Evolutionary conservation across 2,329 filamentous ascomycete genomes (phyloP), one percentile per base, ranked within the genome.

Genomic region (Colletotrichum sp.): DNA sequence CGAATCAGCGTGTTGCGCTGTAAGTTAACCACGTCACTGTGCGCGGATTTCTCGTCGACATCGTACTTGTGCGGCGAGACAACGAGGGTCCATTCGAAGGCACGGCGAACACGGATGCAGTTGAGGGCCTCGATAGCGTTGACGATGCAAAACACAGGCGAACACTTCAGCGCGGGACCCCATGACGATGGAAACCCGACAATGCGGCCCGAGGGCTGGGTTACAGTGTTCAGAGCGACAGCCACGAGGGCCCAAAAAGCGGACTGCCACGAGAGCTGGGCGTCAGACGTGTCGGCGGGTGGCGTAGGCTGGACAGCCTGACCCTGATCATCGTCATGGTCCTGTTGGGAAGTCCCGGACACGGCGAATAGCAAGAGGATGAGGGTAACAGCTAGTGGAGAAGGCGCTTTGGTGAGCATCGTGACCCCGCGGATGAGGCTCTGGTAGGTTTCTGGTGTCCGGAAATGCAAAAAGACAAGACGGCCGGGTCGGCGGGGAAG

Each of bases 361-460:
- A 26, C 18, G 28, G 12, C 30, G 21, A 57, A 66, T 24, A 57
- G 21, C 18, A 69, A 13, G 34, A 72, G 32, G 21, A 71, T 15
- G 6, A 44, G 21, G 24, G 21, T 4, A 24, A 12, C n/a, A 26
- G 18, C 8, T 26, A 60, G 69, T 21, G 69, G 62, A 26, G n/a
- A 52, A n/a, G 39, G 63, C 34, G 34, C 30, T 7, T 28, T 36
- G 24, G 32, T 64, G 34, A 32, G 32, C 72, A 66, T 66, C 67
- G 72, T 66, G 59, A 65, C 49, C 68, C 24, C 26, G 52, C 15
- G 32, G 34, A 49, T 75, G 72, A 75, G 72, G 72, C 62, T 74
- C 71, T 64, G 67, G 24, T 28, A 39, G 16, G 52, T 30, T 52
- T 21, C 32, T 39, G 39, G 13, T 36, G 62, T 18, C 24, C n/a